phyloP scores from a whole-genome alignment of 2,329 filamentous ascomycete genomes.

The Dactylellina parvicollis region DNA sequence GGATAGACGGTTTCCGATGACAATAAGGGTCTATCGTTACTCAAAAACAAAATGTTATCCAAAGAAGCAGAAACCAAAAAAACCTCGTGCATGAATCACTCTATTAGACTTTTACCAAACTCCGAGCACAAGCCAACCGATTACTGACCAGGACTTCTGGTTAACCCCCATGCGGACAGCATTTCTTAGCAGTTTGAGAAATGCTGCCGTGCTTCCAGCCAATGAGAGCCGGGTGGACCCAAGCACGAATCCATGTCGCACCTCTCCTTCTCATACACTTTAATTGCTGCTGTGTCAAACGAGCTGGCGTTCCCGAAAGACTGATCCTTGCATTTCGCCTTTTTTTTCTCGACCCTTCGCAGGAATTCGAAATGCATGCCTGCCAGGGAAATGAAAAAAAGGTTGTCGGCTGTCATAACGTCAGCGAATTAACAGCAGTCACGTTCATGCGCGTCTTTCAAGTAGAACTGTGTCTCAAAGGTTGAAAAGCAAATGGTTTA shows the following conservation, averaged over 20 bases:
- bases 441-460: background rate
- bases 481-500: too few relatives aligned
- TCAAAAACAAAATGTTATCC: background rate
- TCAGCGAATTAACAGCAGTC: slow-evolving; percentile 18
- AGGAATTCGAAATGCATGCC: background rate
- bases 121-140: slow-evolving; percentile 8
- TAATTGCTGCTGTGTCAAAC: slow-evolving; percentile 45
- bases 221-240: slow-evolving; percentile 36
- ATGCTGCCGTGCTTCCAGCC: slow-evolving; percentile 14
- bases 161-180: slow-evolving; percentile 22
- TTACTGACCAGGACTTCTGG: too few relatives aligned
- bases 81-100: too few relatives aligned
- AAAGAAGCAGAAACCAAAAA: background rate
- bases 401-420: slow-evolving; percentile 13
- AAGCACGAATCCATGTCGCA: slow-evolving; percentile 41
- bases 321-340: slow-evolving; percentile 31
- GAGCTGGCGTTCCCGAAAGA: slow-evolving; percentile 19
- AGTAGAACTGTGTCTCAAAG: too few relatives aligned
- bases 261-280: background rate
- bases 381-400: background rate
- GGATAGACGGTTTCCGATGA: too few relatives aligned
- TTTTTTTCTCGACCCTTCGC: background rate
- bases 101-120: background rate
- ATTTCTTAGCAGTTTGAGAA: slow-evolving; percentile 14
- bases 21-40: too few relatives aligned